A percentile compares a stretch with the other conserved stretches of the same genome.
Evolutionary conservation across 2,329 filamentous ascomycete genomes (phyloP).

Genomic region (Aspergillus puulaauensis): DNA sequence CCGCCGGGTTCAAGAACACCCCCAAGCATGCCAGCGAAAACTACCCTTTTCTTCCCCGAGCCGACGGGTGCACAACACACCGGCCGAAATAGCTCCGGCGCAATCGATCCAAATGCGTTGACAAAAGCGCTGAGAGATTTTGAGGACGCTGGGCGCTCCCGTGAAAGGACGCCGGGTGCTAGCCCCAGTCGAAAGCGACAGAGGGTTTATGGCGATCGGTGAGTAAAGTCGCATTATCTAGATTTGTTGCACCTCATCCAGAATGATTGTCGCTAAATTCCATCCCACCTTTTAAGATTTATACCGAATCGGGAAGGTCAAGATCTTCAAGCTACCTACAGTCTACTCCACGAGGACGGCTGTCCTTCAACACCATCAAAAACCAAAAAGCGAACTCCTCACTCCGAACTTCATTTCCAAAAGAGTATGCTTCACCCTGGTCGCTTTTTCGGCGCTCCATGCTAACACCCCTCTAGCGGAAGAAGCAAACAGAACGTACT

Average conservation of each 20-base stretch:
- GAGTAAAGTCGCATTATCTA: constrained; percentile 21
- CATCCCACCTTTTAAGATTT: constrained; percentile 60
- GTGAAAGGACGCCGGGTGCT: constrained; percentile 62
- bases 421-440: constrained; percentile 62
- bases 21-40: constrained; percentile 51
- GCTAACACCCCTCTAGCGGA: constrained; percentile 58
- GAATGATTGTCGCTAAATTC: constrained; percentile 7
- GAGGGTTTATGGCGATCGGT: constrained; percentile 66
- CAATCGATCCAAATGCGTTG: constrained; percentile 59
- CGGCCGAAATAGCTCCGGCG: constrained; percentile 44
- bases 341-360: constrained; percentile 84
- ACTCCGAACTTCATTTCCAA: constrained; percentile 91
- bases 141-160: constrained; percentile 57
- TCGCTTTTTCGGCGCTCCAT: not conserved
- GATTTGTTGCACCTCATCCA: not conserved
- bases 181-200: constrained; percentile 70
- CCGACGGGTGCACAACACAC: constrained; percentile 26
- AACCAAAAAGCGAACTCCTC: constrained; percentile 77
- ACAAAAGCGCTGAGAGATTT: constrained; percentile 62
- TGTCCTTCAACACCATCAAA: constrained; percentile 89
- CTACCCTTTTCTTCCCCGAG: constrained; percentile 43
- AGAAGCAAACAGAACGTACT: constrained; percentile 93
- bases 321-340: constrained; percentile 91
- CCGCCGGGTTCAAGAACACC: constrained; percentile 62
- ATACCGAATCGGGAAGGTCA: constrained; percentile 93